Conservation (phyloP, 805 yeast genomes). For the Candida sakaeoensis region DNA sequence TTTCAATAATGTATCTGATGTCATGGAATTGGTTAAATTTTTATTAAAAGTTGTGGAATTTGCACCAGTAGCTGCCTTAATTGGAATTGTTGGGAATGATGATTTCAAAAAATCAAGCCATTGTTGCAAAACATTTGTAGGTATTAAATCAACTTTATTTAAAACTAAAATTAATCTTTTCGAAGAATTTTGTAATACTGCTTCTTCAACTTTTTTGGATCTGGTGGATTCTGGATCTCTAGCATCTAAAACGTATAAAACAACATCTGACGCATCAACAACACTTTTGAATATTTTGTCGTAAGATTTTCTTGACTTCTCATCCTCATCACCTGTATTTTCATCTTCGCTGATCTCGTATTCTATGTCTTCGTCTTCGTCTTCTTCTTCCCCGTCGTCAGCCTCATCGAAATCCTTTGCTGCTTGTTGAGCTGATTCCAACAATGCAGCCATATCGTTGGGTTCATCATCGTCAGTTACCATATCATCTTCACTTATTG, state of each 20-base stretch:
- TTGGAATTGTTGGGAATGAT: slow-evolving; percentile 88
- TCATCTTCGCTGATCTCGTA: slow-evolving; percentile 36
- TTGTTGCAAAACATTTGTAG: slow-evolving; percentile 73
- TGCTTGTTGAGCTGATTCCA: slow-evolving; percentile 87
- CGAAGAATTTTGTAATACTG: slow-evolving; percentile 72
- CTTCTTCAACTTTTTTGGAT: slow-evolving; percentile 86
- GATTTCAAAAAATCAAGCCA: slow-evolving; percentile 81
- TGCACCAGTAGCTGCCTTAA: slow-evolving; percentile 72
- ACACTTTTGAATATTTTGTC: slow-evolving; percentile 93
- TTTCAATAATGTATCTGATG: slow-evolving; percentile 71
- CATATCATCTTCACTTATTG: slow-evolving; percentile 36
- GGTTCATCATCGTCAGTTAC: slow-evolving; percentile 35
- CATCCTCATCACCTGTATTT: slow-evolving; percentile 36
- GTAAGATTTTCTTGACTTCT: slow-evolving; percentile 79
- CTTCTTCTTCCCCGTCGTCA: slow-evolving; percentile 29
- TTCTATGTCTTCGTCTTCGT: slow-evolving; percentile 36
- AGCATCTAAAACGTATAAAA: slow-evolving; percentile 92
- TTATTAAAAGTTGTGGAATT: slow-evolving; percentile 68
- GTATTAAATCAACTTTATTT: slow-evolving; percentile 91
- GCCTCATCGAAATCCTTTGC: slow-evolving; percentile 73
- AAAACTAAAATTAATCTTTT: slow-evolving; percentile 82
- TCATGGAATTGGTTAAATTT: slow-evolving; percentile 63
- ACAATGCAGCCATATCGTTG: slow-evolving; percentile 60
- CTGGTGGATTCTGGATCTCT: slow-evolving; percentile 96
- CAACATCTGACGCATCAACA: slow-evolving; percentile 87